Base-by-base conservation (phyloP, 148 eudicot genomes). In the Spergularia marina region DNA sequence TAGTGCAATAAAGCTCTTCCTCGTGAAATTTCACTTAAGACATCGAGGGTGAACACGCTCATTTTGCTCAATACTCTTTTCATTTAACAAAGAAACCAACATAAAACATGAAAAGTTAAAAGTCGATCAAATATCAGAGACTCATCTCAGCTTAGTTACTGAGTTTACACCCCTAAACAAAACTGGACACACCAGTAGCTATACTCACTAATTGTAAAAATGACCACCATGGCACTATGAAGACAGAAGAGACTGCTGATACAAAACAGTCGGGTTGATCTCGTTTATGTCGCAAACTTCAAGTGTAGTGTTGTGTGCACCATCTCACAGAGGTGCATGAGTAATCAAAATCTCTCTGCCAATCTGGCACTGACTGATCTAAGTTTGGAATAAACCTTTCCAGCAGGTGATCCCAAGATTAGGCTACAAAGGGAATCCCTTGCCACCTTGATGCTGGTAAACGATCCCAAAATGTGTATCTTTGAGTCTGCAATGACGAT, bases 331-430 rank as follows among this genome's bases (percentile, higher is more conserved):
- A 7, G 40, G 47, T 7, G 6, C 40, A 75, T 10, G 12, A 62
- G 13, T 18, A 52, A 54, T 92, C 83, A 93, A 79, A 89, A 89
- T 84, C 93, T 85, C 78, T 93, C 96, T 0, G 91, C 96, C 75
- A 92, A 64, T 78, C 96, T 83, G 8, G 96, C 89, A 81, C 87
- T 70, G 56, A 93, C 98, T 9, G 96, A 85, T 79, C 98, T 83
- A 57, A 93, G 89, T 76, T 93, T 93, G 0, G 98, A 93, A 65
- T 93, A 93, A 25, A 93, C 98, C 78, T 93, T 93, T 17, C 96
- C 98, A 44, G 98, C 98, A 40, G 98, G 98, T 0, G 98, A 93
- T 6, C 98, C 98, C 82, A 93, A 34, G 18, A 93, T 93, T 16
- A 93, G 86, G 68, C 91, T 93, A 74, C 96, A 93, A 40, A 93